phyloP scores from a whole-genome alignment of 2,329 filamentous ascomycete genomes.

The Epichloe festucae region DNA sequence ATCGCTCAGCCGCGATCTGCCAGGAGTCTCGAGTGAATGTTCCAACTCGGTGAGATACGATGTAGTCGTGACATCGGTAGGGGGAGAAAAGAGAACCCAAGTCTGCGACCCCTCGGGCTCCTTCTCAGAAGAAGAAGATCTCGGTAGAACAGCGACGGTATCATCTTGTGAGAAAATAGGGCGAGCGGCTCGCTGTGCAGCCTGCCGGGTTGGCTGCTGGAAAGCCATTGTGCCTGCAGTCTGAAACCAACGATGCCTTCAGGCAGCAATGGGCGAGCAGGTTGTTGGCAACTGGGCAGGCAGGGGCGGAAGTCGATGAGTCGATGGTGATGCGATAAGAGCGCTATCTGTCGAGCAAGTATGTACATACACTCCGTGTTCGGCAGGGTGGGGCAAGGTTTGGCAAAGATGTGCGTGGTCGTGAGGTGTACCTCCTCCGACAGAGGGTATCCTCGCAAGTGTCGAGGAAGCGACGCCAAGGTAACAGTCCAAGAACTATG shows the following conservation, averaged over 20 bases:
- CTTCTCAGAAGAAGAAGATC: slow-evolving; percentile 15
- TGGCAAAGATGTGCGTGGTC: not conserved
- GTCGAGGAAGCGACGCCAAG: not conserved
- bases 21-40: slow-evolving; percentile 49
- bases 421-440: not conserved
- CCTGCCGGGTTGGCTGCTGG: slow-evolving; percentile 44
- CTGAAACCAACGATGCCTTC: not conserved
- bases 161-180: slow-evolving; percentile 27
- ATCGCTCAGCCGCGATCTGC: slow-evolving; percentile 64
- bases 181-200: slow-evolving; percentile 34
- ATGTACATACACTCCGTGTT: not conserved
- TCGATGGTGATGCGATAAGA: slow-evolving; percentile 4
- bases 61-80: slow-evolving; percentile 47
- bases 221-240: slow-evolving; percentile 36
- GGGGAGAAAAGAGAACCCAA: slow-evolving; percentile 86
- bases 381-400: not conserved
- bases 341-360: not conserved
- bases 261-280: not conserved
- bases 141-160: slow-evolving; percentile 12
- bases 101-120: slow-evolving; percentile 64
- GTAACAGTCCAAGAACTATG: not conserved
- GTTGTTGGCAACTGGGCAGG: not conserved
- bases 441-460: not conserved
- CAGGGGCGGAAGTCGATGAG: not conserved
- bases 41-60: slow-evolving; percentile 58